Base-by-base conservation (phyloP, 768 basidiomycete species). In the Grammothele lineata region DNA sequence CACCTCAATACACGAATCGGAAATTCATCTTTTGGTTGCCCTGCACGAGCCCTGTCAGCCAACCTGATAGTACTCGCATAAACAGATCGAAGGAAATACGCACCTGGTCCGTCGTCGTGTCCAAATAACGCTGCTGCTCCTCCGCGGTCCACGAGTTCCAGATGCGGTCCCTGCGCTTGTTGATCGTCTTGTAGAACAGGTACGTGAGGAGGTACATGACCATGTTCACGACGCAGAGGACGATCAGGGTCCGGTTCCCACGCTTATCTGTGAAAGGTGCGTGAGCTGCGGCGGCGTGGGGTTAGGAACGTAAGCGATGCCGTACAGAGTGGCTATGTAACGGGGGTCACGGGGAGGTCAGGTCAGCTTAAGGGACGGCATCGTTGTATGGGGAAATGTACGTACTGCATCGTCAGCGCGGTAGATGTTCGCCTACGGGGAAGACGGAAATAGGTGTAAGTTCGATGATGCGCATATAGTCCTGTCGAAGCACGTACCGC, bases 21-120 rank as follows among this genome's bases (percentile, higher is more conserved):
- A 84, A 84, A 55, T 84, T 80, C 54, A 84, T 61, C 35, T 79
- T 63, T 47, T 71, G 56, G 56, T 82, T 85, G 18, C 82, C 81
- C 56, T 74, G 40, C 2, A 37, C 5, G 1, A 18, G 24, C 9
- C 9, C n/a, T 12, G 24, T 41, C 12, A 50, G 41, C 2, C 18
- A 4, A 33, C 11, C 18, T 11, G 14, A 10, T 4, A 26, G 14
- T 2, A 15, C 4, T 3, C 21, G 25, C n/a, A 17, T n/a, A n/a
- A n/a, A n/a, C n/a, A n/a, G n/a, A n/a, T n/a, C n/a, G n/a, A n/a
- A n/a, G n/a, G n/a, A n/a, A n/a, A n/a, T 8, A 36, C 35, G 18
- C 34, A 56, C 55, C 48, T 50, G 62, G 42, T 86, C 82, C 30
- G 69, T 73, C 15, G 83, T 81, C 18, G 72, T 83, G 40, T 74